Base-by-base conservation (phyloP, 2,329 filamentous ascomycete genomes). In the Lachnellula hyalina region DNA sequence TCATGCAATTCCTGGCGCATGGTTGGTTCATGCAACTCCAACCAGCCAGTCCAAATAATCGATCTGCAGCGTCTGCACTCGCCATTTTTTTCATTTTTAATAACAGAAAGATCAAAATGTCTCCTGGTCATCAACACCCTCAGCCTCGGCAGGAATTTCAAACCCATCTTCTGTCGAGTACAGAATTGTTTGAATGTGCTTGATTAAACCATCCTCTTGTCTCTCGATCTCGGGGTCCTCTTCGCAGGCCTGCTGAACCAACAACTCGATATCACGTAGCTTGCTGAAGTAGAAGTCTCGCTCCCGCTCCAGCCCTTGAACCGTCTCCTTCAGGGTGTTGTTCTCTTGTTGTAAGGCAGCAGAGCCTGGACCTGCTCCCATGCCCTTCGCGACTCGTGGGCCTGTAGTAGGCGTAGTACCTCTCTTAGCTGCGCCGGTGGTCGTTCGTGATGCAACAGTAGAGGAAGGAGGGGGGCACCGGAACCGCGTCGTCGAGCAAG, bases 221-320 rank as follows among this genome's bases (percentile, higher is more conserved):
- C 95, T 93, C 76, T 96, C 94, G 50, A 97, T 76, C 74, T 96
- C 87, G 0, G 92, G 92, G 63, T 96, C 89, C 60, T 90, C 88
- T 65, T 99, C 94, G 68, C 95, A 87, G 11, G 92, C 91, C 67
- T 90, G 88, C 77, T 99, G 94, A 53, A 99, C 83, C 66, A 99
- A 77, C 62, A 99, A 77, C 75, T 99, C 94, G 65, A 99, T 99
- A 70, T 99, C 94, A 56, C 94, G 83, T 61, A 99, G 81, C 79
- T 99, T 99, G 81, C 90, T 95, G 75, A 99, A 99, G 79, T 99
- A 99, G 72, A 99, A 99, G 72, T 99, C 94, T 49, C 94, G 83
- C 77, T 99, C 94, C 66, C 94, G 87, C 79, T 99, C 94, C 42
- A 99, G 79, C 1, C 94, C 94, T 12, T 84, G 80, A n/a, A 99